Base-by-base conservation (phyloP, 495 filamentous ascomycete species). In the Podospora anserina region DNA sequence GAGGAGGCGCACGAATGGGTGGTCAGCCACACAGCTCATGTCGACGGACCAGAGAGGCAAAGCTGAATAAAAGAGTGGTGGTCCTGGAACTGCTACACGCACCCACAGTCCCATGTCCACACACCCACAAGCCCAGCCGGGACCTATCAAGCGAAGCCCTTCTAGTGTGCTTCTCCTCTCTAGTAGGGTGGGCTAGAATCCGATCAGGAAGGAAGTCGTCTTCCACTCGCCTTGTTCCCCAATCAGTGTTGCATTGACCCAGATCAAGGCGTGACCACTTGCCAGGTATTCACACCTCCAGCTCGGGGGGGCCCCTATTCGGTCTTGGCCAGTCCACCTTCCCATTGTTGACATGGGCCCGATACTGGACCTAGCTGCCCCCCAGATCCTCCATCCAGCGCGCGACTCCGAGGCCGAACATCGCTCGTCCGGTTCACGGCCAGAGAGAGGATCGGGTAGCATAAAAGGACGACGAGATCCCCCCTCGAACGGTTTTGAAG, bases 141-240 rank as follows among this genome's bases (percentile, higher is more conserved):
- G 5, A 62, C 19, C 26, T 61, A 49, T 7, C 60, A 57, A 63
- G 11, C 27, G n/a, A 15, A 9, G 34, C 1, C n/a, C 27, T 15
- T 63, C 39, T 6, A 57, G 28, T 54, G 53, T 7, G 16, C 66
- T n/a, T 44, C 64, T 34, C n/a, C 27, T 39, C 65, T 65, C 28
- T 23, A 28, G 26, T 28, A 56, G 23, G n/a, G 28, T 9, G 63
- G 27, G 32, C 28, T 44, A 27, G 26, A 61, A 55, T 69, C 69
- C 27, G 67, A 75, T 75, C 66, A 64, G 71, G 73, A 74, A 75
- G 73, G 73, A 71, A 69, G 66, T 56, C 27, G 18, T 23, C 26
- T 56, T 18, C 20, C 4, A 6, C 53, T 58, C 28, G 7, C 55
- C 20, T 27, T 59, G 32, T 49, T 49, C 39, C 39, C 39, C 39